Evolutionary conservation across 805 yeast genomes (phyloP).

Genomic region (Priceomyces medius): DNA sequence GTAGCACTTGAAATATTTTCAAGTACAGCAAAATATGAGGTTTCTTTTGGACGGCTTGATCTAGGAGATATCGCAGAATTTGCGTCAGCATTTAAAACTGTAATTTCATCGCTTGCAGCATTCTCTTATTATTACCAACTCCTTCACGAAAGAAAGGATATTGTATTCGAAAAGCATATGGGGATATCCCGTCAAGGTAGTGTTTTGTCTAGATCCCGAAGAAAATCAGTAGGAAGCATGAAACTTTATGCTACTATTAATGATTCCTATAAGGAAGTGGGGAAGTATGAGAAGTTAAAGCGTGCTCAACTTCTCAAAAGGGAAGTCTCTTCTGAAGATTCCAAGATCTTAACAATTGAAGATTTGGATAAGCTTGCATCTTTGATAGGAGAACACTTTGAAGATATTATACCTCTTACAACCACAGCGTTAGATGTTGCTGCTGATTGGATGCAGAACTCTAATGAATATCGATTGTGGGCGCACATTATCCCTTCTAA

Average conservation of each 20-base stretch:
- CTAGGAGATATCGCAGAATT: constrained; percentile 25
- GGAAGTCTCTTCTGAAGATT: constrained; percentile 15
- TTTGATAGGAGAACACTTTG: constrained; percentile 18
- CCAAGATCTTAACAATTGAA: constrained; percentile 12
- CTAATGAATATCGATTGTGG: constrained; percentile 26
- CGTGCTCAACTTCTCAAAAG: constrained; percentile 18
- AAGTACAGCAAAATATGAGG: constrained; percentile 18
- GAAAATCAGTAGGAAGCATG: constrained; percentile 14
- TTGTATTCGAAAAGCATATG: constrained; percentile 16
- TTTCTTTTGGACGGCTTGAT: constrained; percentile 28
- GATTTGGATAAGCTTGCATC: constrained; percentile 27
- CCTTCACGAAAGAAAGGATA: constrained; percentile 25
- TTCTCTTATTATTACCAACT: constrained; percentile 28
- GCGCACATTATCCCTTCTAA: constrained; percentile 13
- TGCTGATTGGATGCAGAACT: constrained; percentile 25
- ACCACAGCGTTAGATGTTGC: constrained; percentile 17
- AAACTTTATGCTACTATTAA: constrained; percentile 25
- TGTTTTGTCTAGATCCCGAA: constrained; percentile 7
- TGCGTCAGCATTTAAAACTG: constrained; percentile 22
- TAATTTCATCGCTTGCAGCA: constrained; percentile 21
- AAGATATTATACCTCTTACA: constrained; percentile 15
- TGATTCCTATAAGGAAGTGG: constrained; percentile 30
- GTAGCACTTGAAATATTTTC: constrained; percentile 21
- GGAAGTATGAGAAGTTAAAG: constrained; percentile 22
- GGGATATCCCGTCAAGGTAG: constrained; percentile 13